Conservation (phyloP, 441 rosid species). For the Oxalis stricta region DNA sequence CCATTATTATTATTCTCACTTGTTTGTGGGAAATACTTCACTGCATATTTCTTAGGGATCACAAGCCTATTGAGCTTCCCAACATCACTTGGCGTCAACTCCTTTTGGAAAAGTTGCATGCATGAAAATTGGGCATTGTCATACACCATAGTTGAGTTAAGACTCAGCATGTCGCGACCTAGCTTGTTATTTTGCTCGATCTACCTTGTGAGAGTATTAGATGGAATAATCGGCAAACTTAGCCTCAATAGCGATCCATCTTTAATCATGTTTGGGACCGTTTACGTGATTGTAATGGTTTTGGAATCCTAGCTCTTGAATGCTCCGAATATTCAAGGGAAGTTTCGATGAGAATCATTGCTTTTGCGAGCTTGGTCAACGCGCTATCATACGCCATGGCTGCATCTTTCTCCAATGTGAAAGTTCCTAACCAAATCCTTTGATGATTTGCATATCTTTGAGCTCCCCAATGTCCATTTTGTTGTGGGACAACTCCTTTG, state of each 20-base stretch:
- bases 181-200: background rate
- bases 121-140: constrained; percentile 15
- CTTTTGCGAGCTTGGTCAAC: constrained; percentile 30
- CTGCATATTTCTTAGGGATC: constrained; percentile 41
- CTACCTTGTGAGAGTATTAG: constrained; percentile 14
- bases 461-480: constrained; percentile 50
- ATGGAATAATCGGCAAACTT: constrained; percentile 30
- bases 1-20: constrained; percentile 10
- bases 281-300: constrained; percentile 20
- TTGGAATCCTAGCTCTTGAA: constrained; percentile 43
- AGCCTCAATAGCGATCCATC: constrained; percentile 48
- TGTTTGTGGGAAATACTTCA: constrained; percentile 29
- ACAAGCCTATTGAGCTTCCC: constrained; percentile 66
- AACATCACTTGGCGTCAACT: constrained; percentile 58
- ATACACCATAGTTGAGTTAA: constrained; percentile 3
- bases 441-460: constrained; percentile 45
- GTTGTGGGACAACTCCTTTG: constrained; percentile 43
- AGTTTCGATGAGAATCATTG: constrained; percentile 43
- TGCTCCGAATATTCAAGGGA: constrained; percentile 33
- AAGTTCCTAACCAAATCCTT: constrained; percentile 60
- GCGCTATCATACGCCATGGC: constrained; percentile 58
- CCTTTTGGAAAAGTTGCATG: constrained; percentile 39
- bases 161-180: background rate
- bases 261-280: constrained; percentile 49
- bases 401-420: constrained; percentile 36